Conservation (phyloP, 257 asterid species). For the Parsonsia alboflavescens region DNA sequence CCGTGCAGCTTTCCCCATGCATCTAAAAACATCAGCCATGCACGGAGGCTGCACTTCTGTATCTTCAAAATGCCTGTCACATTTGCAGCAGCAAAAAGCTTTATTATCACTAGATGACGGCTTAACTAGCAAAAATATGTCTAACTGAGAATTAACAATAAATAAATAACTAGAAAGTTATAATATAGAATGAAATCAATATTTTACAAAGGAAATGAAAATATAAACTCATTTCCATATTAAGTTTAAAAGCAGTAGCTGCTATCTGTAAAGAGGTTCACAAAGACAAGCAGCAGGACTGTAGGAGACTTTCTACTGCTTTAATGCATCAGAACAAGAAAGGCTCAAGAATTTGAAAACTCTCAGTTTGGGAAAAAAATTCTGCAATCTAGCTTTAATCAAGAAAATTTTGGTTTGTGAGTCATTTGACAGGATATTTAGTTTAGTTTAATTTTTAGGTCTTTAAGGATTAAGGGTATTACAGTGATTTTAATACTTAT, state of each 20-base stretch:
- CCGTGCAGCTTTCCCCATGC: conserved; percentile 96
- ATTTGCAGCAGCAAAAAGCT: conserved; percentile 12
- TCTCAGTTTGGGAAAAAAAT: not conserved
- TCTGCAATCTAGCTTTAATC: no score
- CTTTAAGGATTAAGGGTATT: no score
- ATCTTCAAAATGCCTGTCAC: conserved; percentile 75
- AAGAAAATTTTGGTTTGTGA: no score
- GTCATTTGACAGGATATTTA: no score
- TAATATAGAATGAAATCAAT: not conserved
- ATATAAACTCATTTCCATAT: not conserved
- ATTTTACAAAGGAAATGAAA: not conserved
- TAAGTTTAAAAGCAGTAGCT: not conserved
- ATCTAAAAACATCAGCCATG: conserved; percentile 85
- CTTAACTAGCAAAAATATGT: not conserved
- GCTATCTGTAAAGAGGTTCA: not conserved
- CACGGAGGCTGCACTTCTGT: conserved; percentile 89
- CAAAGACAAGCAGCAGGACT: not conserved
- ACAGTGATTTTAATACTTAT: no score
- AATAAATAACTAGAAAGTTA: not conserved
- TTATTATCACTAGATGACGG: not conserved
- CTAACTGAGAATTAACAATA: no score
- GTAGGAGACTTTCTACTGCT: not conserved
- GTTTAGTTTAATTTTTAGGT: no score
- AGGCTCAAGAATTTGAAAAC: not conserved
- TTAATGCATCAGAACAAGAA: not conserved